Percentiles rank a stretch among this genome's conserved stretches.
phyloP scores from a whole-genome alignment of 768 basidiomycete genomes.

The Phaeolepiota aurea region DNA sequence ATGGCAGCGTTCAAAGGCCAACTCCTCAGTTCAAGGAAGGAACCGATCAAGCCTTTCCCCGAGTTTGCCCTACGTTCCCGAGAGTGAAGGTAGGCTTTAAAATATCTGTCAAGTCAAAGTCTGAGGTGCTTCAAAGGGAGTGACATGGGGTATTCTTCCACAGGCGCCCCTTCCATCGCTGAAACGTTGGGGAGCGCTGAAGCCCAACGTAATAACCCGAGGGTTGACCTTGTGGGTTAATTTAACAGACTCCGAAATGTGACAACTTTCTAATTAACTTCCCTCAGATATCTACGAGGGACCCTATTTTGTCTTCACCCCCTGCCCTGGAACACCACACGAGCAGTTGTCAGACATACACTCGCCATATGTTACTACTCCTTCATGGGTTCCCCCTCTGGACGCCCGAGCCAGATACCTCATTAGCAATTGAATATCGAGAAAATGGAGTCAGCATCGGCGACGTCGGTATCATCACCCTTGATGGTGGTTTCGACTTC shows the following conservation, averaged over 20 bases:
- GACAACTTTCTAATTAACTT: not conserved
- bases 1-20: too few species aligned
- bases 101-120: too few species aligned
- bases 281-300: not conserved
- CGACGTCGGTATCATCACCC: conserved; percentile 9
- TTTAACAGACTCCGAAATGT: not conserved
- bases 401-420: conserved; percentile 2
- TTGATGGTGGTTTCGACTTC: conserved; percentile 8
- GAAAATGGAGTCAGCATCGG: conserved; percentile 6
- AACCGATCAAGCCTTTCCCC: too few species aligned
- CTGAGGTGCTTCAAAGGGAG: too few species aligned
- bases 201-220: too few species aligned
- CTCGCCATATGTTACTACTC: not conserved
- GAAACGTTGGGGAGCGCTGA: not conserved
- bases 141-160: too few species aligned
- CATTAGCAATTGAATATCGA: conserved; percentile 1
- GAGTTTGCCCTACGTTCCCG: too few species aligned
- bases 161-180: not conserved
- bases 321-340: not conserved
- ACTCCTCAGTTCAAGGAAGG: too few species aligned
- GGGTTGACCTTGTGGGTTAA: not conserved
- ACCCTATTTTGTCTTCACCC: not conserved
- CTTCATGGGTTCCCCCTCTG: conserved; percentile 5
- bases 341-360: conserved; percentile 1
- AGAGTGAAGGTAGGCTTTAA: too few species aligned